These are phyloP conservation scores for Heterotrichella gracilis DNA, from an alignment of 352 stramenopile species.

Conservation along the genomic window DNA sequence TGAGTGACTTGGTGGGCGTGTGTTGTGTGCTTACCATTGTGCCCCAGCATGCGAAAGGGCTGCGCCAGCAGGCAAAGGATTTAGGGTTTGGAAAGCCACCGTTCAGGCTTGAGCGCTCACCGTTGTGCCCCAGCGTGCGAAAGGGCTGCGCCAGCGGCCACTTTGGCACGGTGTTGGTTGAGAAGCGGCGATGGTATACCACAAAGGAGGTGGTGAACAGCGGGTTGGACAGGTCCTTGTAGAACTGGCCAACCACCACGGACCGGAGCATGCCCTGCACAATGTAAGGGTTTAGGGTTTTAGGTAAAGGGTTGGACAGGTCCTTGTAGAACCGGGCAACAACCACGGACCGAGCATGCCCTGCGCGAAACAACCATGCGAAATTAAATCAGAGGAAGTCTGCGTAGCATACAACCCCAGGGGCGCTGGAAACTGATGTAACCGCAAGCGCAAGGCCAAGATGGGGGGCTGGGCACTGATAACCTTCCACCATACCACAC, in stretches of 20 bases:
- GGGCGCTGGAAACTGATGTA: too few relatives aligned
- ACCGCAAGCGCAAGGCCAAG: too few relatives aligned
- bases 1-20: too few relatives aligned
- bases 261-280: too few relatives aligned
- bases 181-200: conserved; percentile 75
- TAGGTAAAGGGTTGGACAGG: conserved; percentile 41
- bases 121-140: conserved; percentile 88
- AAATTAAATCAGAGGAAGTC: conserved; percentile 78
- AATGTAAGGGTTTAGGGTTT: too few relatives aligned
- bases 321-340: conserved; percentile 47
- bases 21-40: conserved; percentile 95
- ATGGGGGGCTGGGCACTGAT: too few relatives aligned
- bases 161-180: conserved; percentile 78
- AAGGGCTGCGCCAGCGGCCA: conserved; percentile 74
- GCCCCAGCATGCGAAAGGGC: conserved; percentile 80
- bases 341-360: too few relatives aligned
- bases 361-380: conserved; percentile 50
- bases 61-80: too few relatives aligned
- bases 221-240: conserved; percentile 35
- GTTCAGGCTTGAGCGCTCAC: too few relatives aligned
- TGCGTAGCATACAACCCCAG: conserved; percentile 70
- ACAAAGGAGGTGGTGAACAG: conserved; percentile 58
- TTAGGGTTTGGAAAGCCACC: too few relatives aligned
- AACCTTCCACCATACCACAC: too few relatives aligned
- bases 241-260: conserved; percentile 46